Conservation (phyloP, 2,329 filamentous ascomycete species). For the Ceratocystis smalleyi region DNA sequence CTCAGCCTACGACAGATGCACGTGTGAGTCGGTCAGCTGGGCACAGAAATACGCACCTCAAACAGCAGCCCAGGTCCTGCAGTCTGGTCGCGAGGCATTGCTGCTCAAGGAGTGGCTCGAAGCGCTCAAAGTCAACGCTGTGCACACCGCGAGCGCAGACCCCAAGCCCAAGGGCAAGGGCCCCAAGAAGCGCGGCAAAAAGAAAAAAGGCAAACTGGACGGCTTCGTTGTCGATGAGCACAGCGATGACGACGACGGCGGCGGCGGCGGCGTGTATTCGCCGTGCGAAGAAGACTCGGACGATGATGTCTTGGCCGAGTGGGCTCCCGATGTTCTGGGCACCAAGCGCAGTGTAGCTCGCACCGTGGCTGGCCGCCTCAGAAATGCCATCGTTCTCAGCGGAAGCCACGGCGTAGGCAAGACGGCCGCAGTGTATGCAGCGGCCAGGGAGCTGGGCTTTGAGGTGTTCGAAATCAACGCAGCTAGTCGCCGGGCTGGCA, state of each 20-base stretch:
- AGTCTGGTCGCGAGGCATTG: conserved; percentile 51
- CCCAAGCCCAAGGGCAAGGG: conserved; percentile 21
- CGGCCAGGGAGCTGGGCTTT: conserved; percentile 80
- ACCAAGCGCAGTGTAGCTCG: conserved; percentile 11
- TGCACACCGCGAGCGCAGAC: conserved; percentile 43
- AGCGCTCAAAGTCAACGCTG: conserved; percentile 57
- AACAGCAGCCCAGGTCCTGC: conserved; percentile 55
- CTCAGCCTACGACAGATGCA: conserved; percentile 66
- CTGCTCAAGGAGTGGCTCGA: conserved; percentile 70
- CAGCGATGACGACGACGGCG: conserved; percentile 28
- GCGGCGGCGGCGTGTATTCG: neutral
- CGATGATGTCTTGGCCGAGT: conserved; percentile 26
- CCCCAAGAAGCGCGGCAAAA: conserved; percentile 32
- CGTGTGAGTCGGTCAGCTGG: conserved; percentile 63
- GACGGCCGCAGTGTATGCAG: conserved; percentile 79
- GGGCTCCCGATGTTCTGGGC: conserved; percentile 6
- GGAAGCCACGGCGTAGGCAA: conserved; percentile 86
- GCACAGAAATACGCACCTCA: conserved; percentile 68
- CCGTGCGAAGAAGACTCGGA: conserved; percentile 31
- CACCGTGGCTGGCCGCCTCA: conserved; percentile 30
- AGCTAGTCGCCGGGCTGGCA: conserved; percentile 67
- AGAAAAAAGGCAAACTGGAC: conserved; percentile 54
- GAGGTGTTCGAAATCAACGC: conserved; percentile 93
- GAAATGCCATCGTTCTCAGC: conserved; percentile 74
- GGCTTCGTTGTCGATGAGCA: conserved; percentile 68